Percentiles rank a stretch among this genome's conserved stretches.
Evolutionary conservation across 2,329 filamentous ascomycete species (phyloP).

Genomic region (Colletotrichum sidae): DNA sequence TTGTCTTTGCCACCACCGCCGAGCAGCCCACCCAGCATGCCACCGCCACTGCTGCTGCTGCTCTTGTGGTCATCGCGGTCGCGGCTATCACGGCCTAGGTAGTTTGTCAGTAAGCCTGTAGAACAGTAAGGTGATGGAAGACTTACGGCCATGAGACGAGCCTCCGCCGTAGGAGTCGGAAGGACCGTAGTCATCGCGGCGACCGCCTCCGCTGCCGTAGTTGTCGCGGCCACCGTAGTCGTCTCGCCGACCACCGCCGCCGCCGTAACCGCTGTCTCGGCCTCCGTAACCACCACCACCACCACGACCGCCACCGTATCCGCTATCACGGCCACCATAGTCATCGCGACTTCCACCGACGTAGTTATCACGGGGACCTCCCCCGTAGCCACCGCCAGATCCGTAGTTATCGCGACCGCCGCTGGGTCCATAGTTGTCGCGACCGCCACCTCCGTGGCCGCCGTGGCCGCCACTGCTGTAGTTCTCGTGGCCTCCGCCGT

Average conservation of each 20-base stretch:
- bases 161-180: constrained; percentile 17
- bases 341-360: background rate
- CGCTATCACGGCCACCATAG: background rate
- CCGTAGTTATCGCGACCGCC: constrained; percentile 5
- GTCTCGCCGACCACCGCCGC: background rate
- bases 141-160: constrained; percentile 25
- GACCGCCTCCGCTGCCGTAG: background rate
- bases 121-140: background rate
- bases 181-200: constrained; percentile 16
- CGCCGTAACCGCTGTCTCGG: background rate
- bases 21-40: constrained; percentile 23
- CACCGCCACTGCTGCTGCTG: constrained; percentile 10
- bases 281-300: background rate
- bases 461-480: constrained; percentile 2
- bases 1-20: constrained; percentile 27
- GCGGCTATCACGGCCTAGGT: constrained; percentile 11
- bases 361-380: background rate
- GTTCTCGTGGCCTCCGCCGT: constrained; percentile 9
- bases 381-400: constrained; percentile 6
- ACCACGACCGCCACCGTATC: background rate
- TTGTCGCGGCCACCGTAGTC: background rate
- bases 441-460: background rate
- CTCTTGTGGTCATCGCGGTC: constrained; percentile 9
- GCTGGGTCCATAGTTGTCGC: constrained; percentile 4
- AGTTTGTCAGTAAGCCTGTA: background rate